Conservation (phyloP, 495 filamentous ascomycete species). For the Xylaria bambusicola region DNA sequence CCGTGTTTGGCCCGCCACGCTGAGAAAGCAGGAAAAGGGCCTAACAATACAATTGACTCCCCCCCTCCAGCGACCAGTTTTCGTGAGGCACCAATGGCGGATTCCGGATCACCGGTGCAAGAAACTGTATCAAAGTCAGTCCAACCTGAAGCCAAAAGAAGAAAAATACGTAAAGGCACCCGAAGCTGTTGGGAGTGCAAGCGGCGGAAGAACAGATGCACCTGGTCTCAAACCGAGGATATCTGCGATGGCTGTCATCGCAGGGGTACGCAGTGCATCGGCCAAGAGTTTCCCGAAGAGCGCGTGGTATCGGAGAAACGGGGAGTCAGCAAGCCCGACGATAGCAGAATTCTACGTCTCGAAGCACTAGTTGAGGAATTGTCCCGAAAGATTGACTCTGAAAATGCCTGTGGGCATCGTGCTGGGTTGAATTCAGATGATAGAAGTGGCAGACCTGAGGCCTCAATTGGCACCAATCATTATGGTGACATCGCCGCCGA, state of each 20-base stretch:
- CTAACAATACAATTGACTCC: too few relatives aligned
- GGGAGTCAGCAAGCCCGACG: constrained; percentile 30
- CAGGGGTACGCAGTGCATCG: constrained; percentile 38
- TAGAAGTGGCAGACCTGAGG: not conserved
- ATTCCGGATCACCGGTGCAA: constrained; percentile 1
- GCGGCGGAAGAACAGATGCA: constrained; percentile 51
- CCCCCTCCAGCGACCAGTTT: not conserved
- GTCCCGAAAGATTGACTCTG: not conserved
- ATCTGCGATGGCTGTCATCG: constrained; percentile 47
- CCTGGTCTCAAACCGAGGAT: constrained; percentile 28
- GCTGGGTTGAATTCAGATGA: not conserved
- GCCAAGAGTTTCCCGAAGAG: constrained; percentile 43
- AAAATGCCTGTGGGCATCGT: not conserved
- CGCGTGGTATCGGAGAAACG: constrained; percentile 12
- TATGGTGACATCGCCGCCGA: not conserved
- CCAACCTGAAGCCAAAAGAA: constrained; percentile 21
- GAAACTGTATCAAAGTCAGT: not conserved
- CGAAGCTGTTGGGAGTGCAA: constrained; percentile 57
- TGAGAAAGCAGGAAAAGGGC: not conserved
- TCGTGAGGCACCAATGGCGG: constrained; percentile 5
- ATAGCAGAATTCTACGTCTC: constrained; percentile 21
- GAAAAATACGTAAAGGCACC: constrained; percentile 52
- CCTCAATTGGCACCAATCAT: not conserved
- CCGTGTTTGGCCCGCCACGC: too few relatives aligned
- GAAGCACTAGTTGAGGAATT: constrained; percentile 8